These are phyloP conservation scores for Nakazawaea holstii DNA, from an alignment of 805 yeast species.

Conservation along the genomic window DNA sequence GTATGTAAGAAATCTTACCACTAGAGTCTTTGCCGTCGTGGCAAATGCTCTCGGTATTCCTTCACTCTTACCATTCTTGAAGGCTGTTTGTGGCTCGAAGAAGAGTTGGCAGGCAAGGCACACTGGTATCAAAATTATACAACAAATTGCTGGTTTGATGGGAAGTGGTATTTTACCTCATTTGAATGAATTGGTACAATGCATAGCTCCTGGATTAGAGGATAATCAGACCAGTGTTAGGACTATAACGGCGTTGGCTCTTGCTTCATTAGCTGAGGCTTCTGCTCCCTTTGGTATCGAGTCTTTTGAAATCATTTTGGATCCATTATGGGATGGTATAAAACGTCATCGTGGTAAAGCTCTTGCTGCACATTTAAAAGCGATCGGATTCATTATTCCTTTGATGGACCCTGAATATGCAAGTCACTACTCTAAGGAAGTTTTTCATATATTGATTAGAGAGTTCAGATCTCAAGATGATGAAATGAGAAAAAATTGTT, in stretches of 20 bases:
- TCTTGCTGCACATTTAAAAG: constrained; percentile 69
- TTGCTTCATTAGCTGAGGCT: constrained; percentile 74
- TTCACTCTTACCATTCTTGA: constrained; percentile 68
- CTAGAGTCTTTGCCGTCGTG: constrained; percentile 79
- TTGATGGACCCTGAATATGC: constrained; percentile 83
- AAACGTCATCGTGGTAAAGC: constrained; percentile 71
- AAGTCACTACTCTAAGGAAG: constrained; percentile 69
- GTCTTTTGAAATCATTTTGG: constrained; percentile 68
- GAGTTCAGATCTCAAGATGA: constrained; percentile 83
- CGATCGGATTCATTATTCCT: constrained; percentile 77
- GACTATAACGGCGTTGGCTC: constrained; percentile 62
- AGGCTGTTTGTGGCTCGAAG: constrained; percentile 71
- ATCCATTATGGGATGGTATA: constrained; percentile 78
- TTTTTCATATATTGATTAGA: constrained; percentile 58
- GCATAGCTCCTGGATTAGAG: constrained; percentile 49
- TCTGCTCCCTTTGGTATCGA: constrained; percentile 88
- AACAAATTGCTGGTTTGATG: constrained; percentile 61
- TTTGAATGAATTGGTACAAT: constrained; percentile 56
- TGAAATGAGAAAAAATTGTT: constrained; percentile 73
- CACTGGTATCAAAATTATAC: constrained; percentile 74
- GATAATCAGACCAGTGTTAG: constrained; percentile 71
- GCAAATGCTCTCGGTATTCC: constrained; percentile 75
- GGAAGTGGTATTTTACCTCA: constrained; percentile 78
- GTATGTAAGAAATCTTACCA: constrained; percentile 66
- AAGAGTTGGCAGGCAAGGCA: constrained; percentile 80